Conservation (phyloP, 495 filamentous ascomycete genomes). For the Lentithecium fluviatile region DNA sequence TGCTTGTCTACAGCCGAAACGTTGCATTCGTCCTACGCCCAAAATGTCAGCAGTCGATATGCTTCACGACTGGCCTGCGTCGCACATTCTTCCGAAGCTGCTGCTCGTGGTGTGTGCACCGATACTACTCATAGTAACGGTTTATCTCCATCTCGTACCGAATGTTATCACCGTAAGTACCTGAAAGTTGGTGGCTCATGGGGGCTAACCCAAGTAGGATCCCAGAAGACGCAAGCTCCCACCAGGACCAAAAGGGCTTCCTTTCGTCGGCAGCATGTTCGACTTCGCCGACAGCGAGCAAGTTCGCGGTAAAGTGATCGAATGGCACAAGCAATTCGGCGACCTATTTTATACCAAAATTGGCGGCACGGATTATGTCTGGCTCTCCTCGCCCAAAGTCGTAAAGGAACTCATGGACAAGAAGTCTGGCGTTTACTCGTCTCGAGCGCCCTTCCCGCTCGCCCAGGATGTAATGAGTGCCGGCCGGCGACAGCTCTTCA, state of each 20-base stretch:
- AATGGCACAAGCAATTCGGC: slow-evolving; percentile 33
- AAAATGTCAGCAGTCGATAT: slow-evolving; percentile 10
- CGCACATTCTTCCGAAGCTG: slow-evolving; percentile 9
- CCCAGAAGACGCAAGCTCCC: slow-evolving; percentile 30
- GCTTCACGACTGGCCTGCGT: slow-evolving; percentile 1
- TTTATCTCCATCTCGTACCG: slow-evolving; percentile 28
- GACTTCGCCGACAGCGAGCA: slow-evolving; percentile 33
- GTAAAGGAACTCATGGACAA: slow-evolving; percentile 38
- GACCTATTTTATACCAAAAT: slow-evolving; percentile 34
- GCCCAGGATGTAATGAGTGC: slow-evolving; percentile 31
- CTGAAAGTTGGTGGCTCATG: background rate
- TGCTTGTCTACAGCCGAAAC: too few species aligned
- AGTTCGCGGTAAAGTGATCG: slow-evolving; percentile 22
- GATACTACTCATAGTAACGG: slow-evolving; percentile 18
- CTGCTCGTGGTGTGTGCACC: slow-evolving; percentile 12
- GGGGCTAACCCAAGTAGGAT: slow-evolving; percentile 12
- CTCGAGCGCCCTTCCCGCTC: slow-evolving; percentile 34
- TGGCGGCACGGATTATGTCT: slow-evolving; percentile 34
- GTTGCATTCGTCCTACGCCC: background rate
- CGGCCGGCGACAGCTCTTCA: slow-evolving; percentile 32
- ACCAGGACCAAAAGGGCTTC: slow-evolving; percentile 31
- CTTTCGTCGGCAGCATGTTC: slow-evolving; percentile 34
- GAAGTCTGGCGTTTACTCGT: slow-evolving; percentile 32
- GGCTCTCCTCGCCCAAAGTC: slow-evolving; percentile 27
- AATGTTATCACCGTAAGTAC: slow-evolving; percentile 24